A percentile compares a stretch with the other conserved stretches of the same genome.
These are phyloP conservation scores for Amesomyces nigricolor DNA, from an alignment of 2,329 filamentous ascomycete genomes.

Conservation along the genomic window DNA sequence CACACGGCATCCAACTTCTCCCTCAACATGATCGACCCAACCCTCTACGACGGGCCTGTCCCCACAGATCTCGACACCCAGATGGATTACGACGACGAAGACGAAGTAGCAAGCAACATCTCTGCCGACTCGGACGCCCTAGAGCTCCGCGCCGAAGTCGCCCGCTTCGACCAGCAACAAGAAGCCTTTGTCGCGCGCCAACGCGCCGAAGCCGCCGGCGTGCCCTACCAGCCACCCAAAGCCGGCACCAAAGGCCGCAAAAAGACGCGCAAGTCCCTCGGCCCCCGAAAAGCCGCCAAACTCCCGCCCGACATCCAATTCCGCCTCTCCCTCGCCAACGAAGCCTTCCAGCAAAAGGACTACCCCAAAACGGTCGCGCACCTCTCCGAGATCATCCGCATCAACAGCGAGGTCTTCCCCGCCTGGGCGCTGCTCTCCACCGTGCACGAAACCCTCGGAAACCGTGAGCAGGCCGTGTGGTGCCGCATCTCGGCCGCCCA, in stretches of 20 bases:
- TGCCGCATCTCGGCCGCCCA: constrained; percentile 58
- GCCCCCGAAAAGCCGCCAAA: constrained; percentile 57
- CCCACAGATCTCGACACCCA: neutral
- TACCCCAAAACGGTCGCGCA: constrained; percentile 55
- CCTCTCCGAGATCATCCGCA: constrained; percentile 59
- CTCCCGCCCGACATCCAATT: constrained; percentile 66
- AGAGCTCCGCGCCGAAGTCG: constrained; percentile 36
- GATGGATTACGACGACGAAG: constrained; percentile 19
- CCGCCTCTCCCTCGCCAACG: constrained; percentile 60
- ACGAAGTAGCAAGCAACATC: constrained; percentile 27
- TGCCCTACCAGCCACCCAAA: constrained; percentile 14
- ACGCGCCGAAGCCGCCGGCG: constrained; percentile 21
- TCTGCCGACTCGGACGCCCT: constrained; percentile 39
- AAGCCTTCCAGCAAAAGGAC: constrained; percentile 58
- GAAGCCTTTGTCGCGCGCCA: constrained; percentile 33
- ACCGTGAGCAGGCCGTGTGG: constrained; percentile 51
- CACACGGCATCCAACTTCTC: constrained; percentile 4
- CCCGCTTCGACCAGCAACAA: constrained; percentile 34
- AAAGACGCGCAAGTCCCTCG: constrained; percentile 26
- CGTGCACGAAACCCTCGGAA: constrained; percentile 55
- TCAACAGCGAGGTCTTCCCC: constrained; percentile 61
- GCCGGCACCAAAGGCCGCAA: constrained; percentile 6
- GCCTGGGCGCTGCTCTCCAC: constrained; percentile 59
- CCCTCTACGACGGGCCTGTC: constrained; percentile 1
- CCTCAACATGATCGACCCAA: constrained; percentile 18